phyloP scores from a whole-genome alignment of 2,329 filamentous ascomycete species.

The Exophiala lecanii-corni region DNA sequence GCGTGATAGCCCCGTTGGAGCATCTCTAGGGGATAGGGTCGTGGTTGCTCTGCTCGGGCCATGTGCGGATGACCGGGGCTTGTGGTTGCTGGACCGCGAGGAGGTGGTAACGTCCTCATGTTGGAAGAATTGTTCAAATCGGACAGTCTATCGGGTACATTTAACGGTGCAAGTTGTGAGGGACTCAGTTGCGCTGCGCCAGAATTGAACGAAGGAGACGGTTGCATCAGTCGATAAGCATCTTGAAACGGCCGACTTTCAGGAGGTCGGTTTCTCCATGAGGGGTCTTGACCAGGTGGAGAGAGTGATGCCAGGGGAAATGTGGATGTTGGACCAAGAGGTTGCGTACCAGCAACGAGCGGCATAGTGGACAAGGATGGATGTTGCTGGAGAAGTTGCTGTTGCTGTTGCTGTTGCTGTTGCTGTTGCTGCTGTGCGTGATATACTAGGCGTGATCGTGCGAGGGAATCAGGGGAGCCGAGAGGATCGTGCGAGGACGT shows the following conservation, averaged over 20 bases:
- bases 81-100: slow-evolving; percentile 10
- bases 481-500: slow-evolving; percentile 6
- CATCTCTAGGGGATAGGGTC: slow-evolving; percentile 8
- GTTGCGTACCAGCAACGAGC: not conserved
- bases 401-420: slow-evolving; percentile 4
- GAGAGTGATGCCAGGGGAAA: slow-evolving; percentile 12
- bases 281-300: slow-evolving; percentile 13
- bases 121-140: slow-evolving; percentile 10
- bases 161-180: slow-evolving; percentile 12
- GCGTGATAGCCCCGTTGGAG: slow-evolving; percentile 10
- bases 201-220: slow-evolving; percentile 5
- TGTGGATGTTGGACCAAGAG: not conserved
- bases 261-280: slow-evolving; percentile 14
- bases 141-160: slow-evolving; percentile 12
- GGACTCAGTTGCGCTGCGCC: slow-evolving; percentile 10
- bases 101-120: slow-evolving; percentile 16
- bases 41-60: slow-evolving; percentile 10
- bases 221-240: slow-evolving; percentile 7
- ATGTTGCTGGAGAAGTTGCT: not conserved
- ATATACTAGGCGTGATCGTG: slow-evolving; percentile 13
- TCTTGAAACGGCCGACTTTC: slow-evolving; percentile 18
- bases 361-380: not conserved
- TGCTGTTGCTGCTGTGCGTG: slow-evolving; percentile 13
- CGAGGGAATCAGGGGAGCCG: slow-evolving; percentile 11
- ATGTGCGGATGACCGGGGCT: slow-evolving; percentile 4